Percentiles rank a stretch among this genome's conserved stretches.
Conservation (phyloP, 2,329 filamentous ascomycete species). For the Fusarium sarcochroum region DNA sequence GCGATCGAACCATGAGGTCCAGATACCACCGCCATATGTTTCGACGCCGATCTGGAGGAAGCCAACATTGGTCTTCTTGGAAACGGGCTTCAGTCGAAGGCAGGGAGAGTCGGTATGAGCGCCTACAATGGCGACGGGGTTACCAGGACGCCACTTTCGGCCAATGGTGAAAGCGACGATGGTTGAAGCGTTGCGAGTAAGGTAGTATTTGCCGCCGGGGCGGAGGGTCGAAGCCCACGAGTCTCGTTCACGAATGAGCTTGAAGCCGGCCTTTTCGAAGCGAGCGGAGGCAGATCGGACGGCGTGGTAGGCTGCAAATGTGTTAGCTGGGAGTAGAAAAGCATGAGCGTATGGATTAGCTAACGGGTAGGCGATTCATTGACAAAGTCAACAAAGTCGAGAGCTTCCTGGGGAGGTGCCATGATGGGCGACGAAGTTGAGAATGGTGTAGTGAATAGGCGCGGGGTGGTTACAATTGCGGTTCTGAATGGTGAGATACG, state of each 20-base stretch:
- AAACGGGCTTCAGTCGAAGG: conserved; percentile 93
- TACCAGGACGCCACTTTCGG: conserved; percentile 90
- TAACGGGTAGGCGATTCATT: conserved; percentile 94
- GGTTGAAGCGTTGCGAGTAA: conserved; percentile 93
- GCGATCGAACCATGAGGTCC: conserved; percentile 98
- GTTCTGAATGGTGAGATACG: conserved; percentile 27
- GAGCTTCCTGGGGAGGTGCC: conserved; percentile 70
- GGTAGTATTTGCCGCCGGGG: conserved; percentile 94
- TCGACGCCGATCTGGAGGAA: conserved; percentile 97
- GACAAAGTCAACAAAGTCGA: conserved; percentile 93
- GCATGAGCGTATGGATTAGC: conserved; percentile 46
- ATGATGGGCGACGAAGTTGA: conserved; percentile 58
- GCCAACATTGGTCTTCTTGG: conserved; percentile 86
- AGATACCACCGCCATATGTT: conserved; percentile 95
- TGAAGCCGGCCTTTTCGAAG: conserved; percentile 87
- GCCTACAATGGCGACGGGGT: conserved; percentile 92
- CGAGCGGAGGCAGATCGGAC: conserved; percentile 83
- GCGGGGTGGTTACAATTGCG: conserved; percentile 24
- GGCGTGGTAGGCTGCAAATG: conserved; percentile 85
- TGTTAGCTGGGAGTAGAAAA: conserved; percentile 35
- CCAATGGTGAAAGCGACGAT: conserved; percentile 95
- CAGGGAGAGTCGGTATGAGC: conserved; percentile 97
- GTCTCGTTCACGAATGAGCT: conserved; percentile 89
- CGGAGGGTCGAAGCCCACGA: conserved; percentile 85
- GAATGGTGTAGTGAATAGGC: conserved; percentile 38